Conservation (phyloP, 192 early-diverging fungal genomes). For the Diversispora epigaea region DNA sequence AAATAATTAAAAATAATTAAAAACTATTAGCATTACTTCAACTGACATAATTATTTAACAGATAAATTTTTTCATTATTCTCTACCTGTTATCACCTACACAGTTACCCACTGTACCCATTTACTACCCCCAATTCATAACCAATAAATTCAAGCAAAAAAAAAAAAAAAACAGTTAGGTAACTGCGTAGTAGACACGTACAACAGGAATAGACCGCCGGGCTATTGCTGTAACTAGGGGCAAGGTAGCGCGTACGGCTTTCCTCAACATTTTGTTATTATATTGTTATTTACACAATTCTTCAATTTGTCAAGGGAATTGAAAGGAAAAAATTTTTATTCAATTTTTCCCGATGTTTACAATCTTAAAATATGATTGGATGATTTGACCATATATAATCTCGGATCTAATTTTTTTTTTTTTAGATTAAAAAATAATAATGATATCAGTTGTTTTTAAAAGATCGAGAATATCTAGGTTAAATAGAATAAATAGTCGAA, state of each 20-base stretch:
- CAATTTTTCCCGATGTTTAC: background rate
- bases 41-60: no score
- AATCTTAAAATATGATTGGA: constrained; percentile 1
- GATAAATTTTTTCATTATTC: no score
- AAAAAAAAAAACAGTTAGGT: background rate
- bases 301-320: background rate
- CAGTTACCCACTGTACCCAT: no score
- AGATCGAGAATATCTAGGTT: no score
- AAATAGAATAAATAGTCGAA: no score
- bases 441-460: no score
- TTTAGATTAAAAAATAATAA: no score
- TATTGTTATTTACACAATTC: background rate
- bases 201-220: background rate
- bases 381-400: background rate
- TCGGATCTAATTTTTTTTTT: no score
- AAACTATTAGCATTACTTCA: no score
- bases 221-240: constrained; percentile 3
- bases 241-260: constrained; percentile 13
- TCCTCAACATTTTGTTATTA: constrained; percentile 20
- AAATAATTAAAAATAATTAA: no score
- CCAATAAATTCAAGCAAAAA: background rate
- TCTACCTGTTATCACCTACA: no score
- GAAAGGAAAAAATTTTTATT: background rate
- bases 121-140: background rate
- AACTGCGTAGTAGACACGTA: constrained; percentile 1